Conservation (phyloP, 2,329 filamentous ascomycete species). For the Fusarium sulawesiense region DNA sequence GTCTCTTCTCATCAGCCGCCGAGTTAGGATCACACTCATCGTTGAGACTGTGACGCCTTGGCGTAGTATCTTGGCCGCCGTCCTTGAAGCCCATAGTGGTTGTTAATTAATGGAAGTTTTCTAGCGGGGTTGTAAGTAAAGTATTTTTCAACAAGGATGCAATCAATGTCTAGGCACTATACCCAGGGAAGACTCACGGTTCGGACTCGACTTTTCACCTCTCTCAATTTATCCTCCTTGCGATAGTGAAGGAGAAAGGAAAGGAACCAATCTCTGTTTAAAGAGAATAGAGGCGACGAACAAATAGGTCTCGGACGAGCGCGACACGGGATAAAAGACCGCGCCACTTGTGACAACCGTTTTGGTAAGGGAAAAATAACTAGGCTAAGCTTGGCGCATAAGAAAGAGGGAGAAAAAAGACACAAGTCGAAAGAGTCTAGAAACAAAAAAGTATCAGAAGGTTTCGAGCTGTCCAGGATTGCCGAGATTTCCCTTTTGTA, state of each 20-base stretch:
- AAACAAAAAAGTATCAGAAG: slow-evolving; percentile 13
- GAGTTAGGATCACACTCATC: slow-evolving; percentile 33
- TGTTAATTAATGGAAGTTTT: neutral
- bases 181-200: slow-evolving; percentile 8
- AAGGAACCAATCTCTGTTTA: neutral
- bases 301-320: neutral
- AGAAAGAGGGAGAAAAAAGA: neutral
- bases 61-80: slow-evolving; percentile 24
- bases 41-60: slow-evolving; percentile 29
- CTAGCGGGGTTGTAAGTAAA: neutral
- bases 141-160: neutral
- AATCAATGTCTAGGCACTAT: neutral
- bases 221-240: neutral
- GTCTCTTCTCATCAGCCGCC: slow-evolving; percentile 59
- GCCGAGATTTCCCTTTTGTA: slow-evolving; percentile 2
- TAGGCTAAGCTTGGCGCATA: slow-evolving; percentile 36
- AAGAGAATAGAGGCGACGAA: slow-evolving; percentile 13
- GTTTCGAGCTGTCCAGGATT: neutral
- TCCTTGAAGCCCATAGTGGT: slow-evolving; percentile 23
- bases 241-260: neutral
- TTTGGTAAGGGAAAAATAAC: slow-evolving; percentile 4
- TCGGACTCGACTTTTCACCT: neutral
- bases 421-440: neutral
- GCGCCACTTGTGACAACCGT: slow-evolving; percentile 29
- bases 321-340: slow-evolving; percentile 13